A percentile compares a stretch with the other conserved stretches of the same genome.
phyloP scores from a whole-genome alignment of 23 red algal genomes.

The Chondrus crispus region DNA sequence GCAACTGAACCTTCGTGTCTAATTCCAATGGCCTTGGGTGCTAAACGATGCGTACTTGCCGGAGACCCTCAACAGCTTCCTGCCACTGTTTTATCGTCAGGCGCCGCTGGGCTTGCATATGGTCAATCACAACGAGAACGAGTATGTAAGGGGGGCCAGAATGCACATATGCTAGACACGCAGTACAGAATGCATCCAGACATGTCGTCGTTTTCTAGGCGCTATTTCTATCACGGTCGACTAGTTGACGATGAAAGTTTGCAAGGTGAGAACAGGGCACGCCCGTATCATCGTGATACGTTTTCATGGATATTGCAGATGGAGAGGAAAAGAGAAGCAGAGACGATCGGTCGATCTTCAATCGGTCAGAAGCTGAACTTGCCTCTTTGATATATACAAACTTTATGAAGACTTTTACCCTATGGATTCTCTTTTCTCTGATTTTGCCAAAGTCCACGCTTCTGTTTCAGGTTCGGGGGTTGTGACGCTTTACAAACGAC shows the following conservation, averaged over 20 bases:
- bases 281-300: slow-evolving; percentile 68
- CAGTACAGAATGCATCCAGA: slow-evolving; percentile 99
- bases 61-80: slow-evolving; percentile 97
- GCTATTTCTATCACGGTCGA: slow-evolving; percentile 84
- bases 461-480: slow-evolving; percentile 61
- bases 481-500: slow-evolving; percentile 71
- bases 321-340: slow-evolving; percentile 46
- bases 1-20: slow-evolving; percentile 79
- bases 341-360: slow-evolving; percentile 65
- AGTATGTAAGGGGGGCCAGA: slow-evolving; percentile 45
- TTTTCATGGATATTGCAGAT: slow-evolving; percentile 67
- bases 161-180: slow-evolving; percentile 66
- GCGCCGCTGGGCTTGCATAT: slow-evolving; percentile 59
- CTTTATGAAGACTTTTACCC: slow-evolving; percentile 61
- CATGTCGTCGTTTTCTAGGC: slow-evolving; percentile 80
- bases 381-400: slow-evolving; percentile 58
- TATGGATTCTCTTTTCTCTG: slow-evolving; percentile 51
- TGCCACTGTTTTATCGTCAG: slow-evolving; percentile 81
- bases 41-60: slow-evolving; percentile 71
- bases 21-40: slow-evolving; percentile 77
- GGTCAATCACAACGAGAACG: slow-evolving; percentile 82
- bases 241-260: slow-evolving; percentile 63
- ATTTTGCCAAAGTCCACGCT: slow-evolving; percentile 21
- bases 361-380: slow-evolving; percentile 60
- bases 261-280: slow-evolving; percentile 16